Percentiles rank a stretch among this genome's conserved stretches.
These are phyloP conservation scores for Fusarium chaquense DNA, from an alignment of 2,329 filamentous ascomycete genomes.

Conservation along the genomic window DNA sequence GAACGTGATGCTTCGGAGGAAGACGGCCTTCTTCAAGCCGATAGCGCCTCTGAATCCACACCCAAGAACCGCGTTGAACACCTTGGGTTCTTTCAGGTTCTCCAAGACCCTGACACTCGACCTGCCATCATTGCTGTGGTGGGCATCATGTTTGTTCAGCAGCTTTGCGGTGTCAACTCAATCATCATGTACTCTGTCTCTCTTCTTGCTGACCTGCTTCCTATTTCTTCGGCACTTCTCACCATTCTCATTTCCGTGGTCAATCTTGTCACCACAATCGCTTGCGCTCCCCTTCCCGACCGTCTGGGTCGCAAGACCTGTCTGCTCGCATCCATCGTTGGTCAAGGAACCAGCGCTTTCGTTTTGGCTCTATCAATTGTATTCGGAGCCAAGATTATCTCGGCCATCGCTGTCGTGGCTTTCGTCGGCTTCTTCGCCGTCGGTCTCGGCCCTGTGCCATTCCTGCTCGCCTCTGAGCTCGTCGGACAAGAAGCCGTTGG, in stretches of 20 bases:
- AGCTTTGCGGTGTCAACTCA: constrained; percentile 94
- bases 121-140: constrained; percentile 85
- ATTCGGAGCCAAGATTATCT: constrained; percentile 77
- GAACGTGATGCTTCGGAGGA: constrained; percentile 69
- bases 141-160: constrained; percentile 92
- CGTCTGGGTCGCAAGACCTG: constrained; percentile 88
- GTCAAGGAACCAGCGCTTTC: constrained; percentile 84
- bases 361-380: constrained; percentile 85
- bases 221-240: constrained; percentile 82
- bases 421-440: constrained; percentile 94
- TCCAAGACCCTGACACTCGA: constrained; percentile 75
- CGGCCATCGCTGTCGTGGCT: constrained; percentile 81
- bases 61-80: constrained; percentile 51
- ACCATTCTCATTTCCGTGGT: constrained; percentile 89
- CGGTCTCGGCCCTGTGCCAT: constrained; percentile 92
- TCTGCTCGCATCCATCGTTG: constrained; percentile 82
- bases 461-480: constrained; percentile 91
- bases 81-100: constrained; percentile 73
- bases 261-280: constrained; percentile 85
- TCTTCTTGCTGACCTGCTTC: constrained; percentile 83
- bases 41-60: constrained; percentile 48
- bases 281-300: constrained; percentile 87
- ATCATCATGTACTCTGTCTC: constrained; percentile 99
- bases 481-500: constrained; percentile 92
- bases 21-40: constrained; percentile 70